phyloP scores from a whole-genome alignment of 257 asterid genomes.

The Solanum dulcamara region DNA sequence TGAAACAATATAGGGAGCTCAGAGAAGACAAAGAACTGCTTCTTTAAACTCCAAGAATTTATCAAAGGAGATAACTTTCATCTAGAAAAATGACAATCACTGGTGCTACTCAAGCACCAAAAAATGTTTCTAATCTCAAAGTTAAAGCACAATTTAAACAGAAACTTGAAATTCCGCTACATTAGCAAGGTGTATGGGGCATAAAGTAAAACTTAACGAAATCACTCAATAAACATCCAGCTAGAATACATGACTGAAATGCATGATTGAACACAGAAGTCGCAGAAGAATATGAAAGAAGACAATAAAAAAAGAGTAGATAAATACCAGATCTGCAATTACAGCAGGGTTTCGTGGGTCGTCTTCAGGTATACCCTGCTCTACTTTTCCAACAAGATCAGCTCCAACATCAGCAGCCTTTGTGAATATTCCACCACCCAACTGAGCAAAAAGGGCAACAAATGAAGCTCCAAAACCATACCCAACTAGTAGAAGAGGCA shows the following conservation, averaged over 20 bases:
- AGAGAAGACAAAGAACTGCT: background rate
- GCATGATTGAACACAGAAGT: background rate
- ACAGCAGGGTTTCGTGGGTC: slow-evolving; percentile 99
- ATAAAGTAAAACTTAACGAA: background rate
- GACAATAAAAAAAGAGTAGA: background rate
- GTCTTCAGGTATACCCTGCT: slow-evolving; percentile 98
- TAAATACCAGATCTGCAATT: slow-evolving; percentile 86
- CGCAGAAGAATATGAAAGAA: background rate
- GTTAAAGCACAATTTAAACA: background rate
- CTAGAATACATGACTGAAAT: background rate
- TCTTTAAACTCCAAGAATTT: background rate
- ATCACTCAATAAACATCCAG: background rate
- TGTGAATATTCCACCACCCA: slow-evolving; percentile 97
- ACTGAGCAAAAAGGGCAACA: slow-evolving; percentile 97
- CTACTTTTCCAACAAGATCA: slow-evolving; percentile 97
- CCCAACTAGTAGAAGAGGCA: slow-evolving; percentile 98
- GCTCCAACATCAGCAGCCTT: slow-evolving; percentile 99
- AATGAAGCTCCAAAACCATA: slow-evolving; percentile 99
- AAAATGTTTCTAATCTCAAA: background rate
- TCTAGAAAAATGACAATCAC: background rate
- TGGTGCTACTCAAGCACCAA: background rate
- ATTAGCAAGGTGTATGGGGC: background rate
- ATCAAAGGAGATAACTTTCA: background rate
- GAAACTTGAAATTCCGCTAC: background rate
- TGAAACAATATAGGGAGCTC: background rate